Conservation (phyloP, 2,329 filamentous ascomycete genomes). For the Penicillium digitatum region DNA sequence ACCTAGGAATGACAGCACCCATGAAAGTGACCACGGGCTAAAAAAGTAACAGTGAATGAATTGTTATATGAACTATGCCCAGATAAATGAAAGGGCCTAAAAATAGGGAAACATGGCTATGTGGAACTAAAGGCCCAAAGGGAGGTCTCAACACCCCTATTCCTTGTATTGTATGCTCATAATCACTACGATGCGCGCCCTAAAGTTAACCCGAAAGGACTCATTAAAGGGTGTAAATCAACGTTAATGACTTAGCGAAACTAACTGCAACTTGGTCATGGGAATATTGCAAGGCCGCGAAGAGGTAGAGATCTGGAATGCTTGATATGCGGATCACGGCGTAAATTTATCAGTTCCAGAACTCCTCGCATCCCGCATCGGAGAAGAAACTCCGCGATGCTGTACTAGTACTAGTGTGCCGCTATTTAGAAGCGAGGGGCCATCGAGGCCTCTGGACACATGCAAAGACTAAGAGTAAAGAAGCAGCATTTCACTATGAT, state of each 20-base stretch:
- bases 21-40: not conserved
- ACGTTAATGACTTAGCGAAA: not conserved
- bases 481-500: not conserved
- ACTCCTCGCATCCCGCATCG: not conserved
- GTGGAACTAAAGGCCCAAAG: not conserved
- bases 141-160: not conserved
- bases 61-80: not conserved
- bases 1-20: not conserved
- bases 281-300: not conserved
- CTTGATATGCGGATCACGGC: not conserved
- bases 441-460: not conserved
- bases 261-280: not conserved
- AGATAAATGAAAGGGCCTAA: not conserved
- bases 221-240: not conserved
- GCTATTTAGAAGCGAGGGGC: not conserved
- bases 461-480: not conserved
- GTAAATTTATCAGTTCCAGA: not conserved
- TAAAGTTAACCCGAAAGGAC: not conserved
- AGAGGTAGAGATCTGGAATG: not conserved
- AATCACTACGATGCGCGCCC: not conserved
- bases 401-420: not conserved
- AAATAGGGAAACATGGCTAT: not conserved
- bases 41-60: not conserved
- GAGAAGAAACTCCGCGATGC: not conserved
- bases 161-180: not conserved